Evolutionary conservation across 1,284 basidiomycete genomes (phyloP).

Genomic region (Fomitiporia mediterranea): DNA sequence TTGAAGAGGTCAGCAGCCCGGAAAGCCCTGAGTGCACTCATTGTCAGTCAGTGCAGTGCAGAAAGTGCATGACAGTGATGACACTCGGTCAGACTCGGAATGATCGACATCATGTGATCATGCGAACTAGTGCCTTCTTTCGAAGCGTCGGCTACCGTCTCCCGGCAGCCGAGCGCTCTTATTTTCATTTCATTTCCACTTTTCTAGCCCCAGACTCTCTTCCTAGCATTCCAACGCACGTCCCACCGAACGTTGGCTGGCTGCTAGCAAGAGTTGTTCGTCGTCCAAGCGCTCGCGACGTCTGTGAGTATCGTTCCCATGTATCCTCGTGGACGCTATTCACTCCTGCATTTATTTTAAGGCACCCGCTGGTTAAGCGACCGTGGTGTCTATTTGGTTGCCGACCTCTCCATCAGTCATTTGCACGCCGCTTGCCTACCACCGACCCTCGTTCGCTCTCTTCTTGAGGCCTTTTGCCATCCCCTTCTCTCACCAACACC

Average conservation of each 20-base stretch:
- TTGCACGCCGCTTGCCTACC: background rate
- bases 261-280: background rate
- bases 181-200: background rate
- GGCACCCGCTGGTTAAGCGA: background rate
- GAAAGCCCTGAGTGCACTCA: constrained; percentile 83
- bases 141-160: background rate
- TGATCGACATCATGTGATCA: constrained; percentile 1
- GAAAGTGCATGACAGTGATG: background rate
- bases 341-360: background rate
- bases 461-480: background rate
- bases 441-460: background rate
- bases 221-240: background rate
- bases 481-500: background rate
- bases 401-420: background rate
- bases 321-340: background rate
- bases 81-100: background rate
- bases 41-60: constrained; percentile 28
- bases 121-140: background rate
- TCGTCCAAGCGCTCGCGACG: too few species aligned
- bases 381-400: background rate
- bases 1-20: constrained; percentile 83
- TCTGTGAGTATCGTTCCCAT: too few species aligned
- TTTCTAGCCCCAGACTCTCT: background rate
- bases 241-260: background rate
- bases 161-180: too few species aligned